Conservation (phyloP, 768 basidiomycete species). For the Phanerodontia chrysosporium region DNA sequence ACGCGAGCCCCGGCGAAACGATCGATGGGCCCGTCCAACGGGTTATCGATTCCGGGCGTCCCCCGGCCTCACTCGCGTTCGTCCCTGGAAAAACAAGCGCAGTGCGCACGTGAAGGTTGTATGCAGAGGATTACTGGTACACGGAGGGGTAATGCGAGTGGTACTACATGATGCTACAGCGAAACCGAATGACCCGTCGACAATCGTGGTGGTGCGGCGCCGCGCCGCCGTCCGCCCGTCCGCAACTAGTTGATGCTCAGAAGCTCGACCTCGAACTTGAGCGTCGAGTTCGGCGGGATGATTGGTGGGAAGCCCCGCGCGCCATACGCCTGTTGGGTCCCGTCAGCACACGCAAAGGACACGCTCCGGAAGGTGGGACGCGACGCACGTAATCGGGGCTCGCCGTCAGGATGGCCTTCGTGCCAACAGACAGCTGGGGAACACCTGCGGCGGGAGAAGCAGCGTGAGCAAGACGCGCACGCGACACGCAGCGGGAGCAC, state of each 20-base stretch:
- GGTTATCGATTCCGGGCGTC: no score
- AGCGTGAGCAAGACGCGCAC: constrained; percentile 10
- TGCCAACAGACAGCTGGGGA: constrained; percentile 66
- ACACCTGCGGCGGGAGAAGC: constrained; percentile 49
- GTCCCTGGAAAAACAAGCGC: no score
- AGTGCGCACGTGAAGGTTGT: neutral
- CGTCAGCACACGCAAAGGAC: neutral
- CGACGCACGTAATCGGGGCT: constrained; percentile 74
- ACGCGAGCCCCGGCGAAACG: no score
- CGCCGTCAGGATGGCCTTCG: constrained; percentile 64
- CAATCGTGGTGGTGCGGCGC: neutral
- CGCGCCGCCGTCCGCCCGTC: neutral
- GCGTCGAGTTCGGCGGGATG: constrained; percentile 71
- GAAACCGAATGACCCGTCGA: neutral
- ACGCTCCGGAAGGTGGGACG: neutral
- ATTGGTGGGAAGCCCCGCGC: constrained; percentile 70
- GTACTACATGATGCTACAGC: constrained; percentile 5
- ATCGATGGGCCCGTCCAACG: no score
- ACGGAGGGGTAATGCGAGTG: constrained; percentile 1
- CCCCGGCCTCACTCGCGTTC: no score
- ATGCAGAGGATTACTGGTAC: neutral
- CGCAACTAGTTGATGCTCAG: constrained; percentile 45
- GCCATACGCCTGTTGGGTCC: neutral
- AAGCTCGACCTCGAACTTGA: constrained; percentile 84
- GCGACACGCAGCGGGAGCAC: constrained; percentile 15